Conservation (phyloP, 768 basidiomycete genomes). For the Cystobasidium tubakii region DNA sequence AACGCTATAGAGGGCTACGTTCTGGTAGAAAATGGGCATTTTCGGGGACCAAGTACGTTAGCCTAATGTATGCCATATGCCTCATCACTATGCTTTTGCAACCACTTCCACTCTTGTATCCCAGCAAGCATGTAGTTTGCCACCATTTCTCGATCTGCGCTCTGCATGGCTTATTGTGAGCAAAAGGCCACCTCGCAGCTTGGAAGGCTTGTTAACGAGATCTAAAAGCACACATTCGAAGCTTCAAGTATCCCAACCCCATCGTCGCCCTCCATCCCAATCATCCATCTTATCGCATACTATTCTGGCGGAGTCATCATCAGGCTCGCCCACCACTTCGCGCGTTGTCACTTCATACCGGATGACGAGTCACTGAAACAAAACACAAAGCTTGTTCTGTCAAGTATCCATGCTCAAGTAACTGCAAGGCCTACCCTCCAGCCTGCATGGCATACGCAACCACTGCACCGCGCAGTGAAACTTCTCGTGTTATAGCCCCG, state of each 20-base stretch:
- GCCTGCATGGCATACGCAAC: neutral
- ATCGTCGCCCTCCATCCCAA: neutral
- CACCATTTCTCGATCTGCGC: neutral
- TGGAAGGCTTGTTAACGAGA: no score
- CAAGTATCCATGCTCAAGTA: no score
- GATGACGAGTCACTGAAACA: neutral
- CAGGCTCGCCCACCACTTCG: neutral
- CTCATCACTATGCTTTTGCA: no score
- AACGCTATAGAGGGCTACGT: no score
- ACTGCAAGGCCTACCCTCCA: no score
- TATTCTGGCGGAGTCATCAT: neutral
- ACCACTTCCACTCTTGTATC: no score
- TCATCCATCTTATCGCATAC: no score
- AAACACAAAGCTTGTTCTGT: neutral
- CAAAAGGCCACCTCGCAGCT: neutral
- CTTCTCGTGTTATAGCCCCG: neutral
- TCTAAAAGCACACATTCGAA: no score
- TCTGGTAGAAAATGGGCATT: no score
- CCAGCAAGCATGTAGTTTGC: neutral
- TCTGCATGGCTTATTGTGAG: neutral
- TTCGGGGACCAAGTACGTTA: no score
- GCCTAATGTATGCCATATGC: no score
- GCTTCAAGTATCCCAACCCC: neutral
- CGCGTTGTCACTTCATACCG: neutral
- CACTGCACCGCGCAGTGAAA: slow-evolving; percentile 1